phyloP scores from a whole-genome alignment of 2,329 filamentous ascomycete species.

The Diaporthe citrichinensis region DNA sequence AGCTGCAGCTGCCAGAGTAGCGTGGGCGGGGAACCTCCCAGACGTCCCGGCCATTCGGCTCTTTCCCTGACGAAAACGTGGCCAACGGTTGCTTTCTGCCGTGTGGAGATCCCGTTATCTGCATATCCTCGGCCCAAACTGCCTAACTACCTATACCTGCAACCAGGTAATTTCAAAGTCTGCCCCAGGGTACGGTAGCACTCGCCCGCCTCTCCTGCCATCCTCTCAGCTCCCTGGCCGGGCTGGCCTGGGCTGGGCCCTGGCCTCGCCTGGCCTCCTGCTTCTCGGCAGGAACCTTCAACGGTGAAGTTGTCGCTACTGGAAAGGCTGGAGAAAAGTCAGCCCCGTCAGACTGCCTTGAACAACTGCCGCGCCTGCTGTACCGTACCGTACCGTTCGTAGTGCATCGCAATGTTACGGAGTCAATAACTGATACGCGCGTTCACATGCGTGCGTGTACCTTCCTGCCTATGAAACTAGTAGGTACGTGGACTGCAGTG shows the following conservation, averaged over 20 bases:
- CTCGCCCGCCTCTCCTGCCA: background rate
- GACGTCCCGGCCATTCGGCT: conserved; percentile 42
- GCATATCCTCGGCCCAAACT: background rate
- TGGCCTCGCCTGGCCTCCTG: background rate
- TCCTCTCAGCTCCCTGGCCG: background rate
- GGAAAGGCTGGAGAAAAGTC: conserved; percentile 3
- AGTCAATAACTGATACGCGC: background rate
- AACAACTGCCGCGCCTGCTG: background rate
- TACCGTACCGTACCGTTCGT: background rate
- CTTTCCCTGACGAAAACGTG: conserved; percentile 41
- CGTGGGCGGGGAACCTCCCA: conserved; percentile 40
- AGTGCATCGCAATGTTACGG: background rate
- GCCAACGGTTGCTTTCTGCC: conserved; percentile 38
- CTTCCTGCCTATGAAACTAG: background rate
- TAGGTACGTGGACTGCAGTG: background rate
- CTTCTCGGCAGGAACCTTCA: conserved; percentile 8
- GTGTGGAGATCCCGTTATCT: conserved; percentile 26
- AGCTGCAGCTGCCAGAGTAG: conserved; percentile 31
- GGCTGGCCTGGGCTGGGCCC: background rate
- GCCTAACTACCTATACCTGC: background rate
- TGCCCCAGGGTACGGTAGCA: conserved; percentile 18
- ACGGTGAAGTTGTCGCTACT: background rate
- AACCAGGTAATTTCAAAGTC: conserved; percentile 19
- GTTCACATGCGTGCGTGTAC: background rate
- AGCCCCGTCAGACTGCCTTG: background rate